A percentile compares a stretch with the other conserved stretches of the same genome.
phyloP scores from a whole-genome alignment of 2,329 filamentous ascomycete genomes.

The Clonostachys chloroleuca region DNA sequence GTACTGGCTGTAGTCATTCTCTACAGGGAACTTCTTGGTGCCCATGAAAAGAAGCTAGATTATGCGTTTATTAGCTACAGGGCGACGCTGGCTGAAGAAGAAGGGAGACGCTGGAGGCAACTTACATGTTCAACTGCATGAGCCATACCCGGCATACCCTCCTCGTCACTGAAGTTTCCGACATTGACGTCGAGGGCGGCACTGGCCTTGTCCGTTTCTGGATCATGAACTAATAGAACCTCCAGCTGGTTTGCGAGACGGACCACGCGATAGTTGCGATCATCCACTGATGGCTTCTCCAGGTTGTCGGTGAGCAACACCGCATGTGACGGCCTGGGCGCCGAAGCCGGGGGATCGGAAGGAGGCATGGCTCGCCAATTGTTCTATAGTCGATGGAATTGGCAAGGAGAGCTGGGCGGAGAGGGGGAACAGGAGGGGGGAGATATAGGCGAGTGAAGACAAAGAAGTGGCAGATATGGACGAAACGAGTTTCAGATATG shows the following conservation, averaged over 20 bases:
- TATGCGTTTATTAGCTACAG: neutral
- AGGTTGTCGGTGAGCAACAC: conserved; percentile 60
- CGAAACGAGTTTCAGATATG: neutral
- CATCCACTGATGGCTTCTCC: conserved; percentile 80
- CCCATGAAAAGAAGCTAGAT: conserved; percentile 86
- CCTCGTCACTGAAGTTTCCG: conserved; percentile 88
- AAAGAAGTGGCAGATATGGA: neutral
- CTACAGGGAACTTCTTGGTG: conserved; percentile 92
- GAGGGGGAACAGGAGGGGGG: neutral
- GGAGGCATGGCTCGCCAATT: conserved; percentile 17
- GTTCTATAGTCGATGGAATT: too few species aligned
- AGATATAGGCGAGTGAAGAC: neutral
- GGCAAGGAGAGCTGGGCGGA: too few species aligned
- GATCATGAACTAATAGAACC: conserved; percentile 87
- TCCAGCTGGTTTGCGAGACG: conserved; percentile 83
- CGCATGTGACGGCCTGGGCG: conserved; percentile 20
- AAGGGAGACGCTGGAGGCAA: neutral
- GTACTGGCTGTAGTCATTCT: conserved; percentile 95
- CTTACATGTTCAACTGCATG: conserved; percentile 88
- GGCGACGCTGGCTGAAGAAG: conserved; percentile 8
- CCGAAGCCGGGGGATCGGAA: conserved; percentile 25
- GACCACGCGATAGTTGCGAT: conserved; percentile 84
- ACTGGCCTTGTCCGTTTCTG: conserved; percentile 93
- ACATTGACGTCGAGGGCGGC: conserved; percentile 94
- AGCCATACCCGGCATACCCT: conserved; percentile 89